Evolutionary conservation across 2,329 filamentous ascomycete species (phyloP).

Genomic region (Ophiocordyceps robertsii): DNA sequence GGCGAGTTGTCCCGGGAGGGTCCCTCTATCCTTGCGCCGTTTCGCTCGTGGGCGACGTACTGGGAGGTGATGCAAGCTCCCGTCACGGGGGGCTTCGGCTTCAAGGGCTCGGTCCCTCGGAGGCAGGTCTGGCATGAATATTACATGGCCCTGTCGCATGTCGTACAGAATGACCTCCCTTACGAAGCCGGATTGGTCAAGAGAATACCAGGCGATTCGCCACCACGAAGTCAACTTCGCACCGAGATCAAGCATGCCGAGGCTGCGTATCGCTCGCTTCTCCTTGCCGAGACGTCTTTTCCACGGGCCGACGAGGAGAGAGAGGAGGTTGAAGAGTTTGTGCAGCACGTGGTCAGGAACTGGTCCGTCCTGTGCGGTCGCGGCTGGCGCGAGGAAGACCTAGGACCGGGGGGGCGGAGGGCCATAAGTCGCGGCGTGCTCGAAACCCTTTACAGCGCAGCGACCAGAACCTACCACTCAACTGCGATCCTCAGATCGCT

Average conservation of each 20-base stretch:
- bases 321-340: slow-evolving; percentile 68
- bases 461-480: slow-evolving; percentile 91
- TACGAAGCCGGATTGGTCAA: slow-evolving; percentile 38
- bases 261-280: slow-evolving; percentile 60
- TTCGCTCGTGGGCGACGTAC: slow-evolving; percentile 57
- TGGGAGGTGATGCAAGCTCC: slow-evolving; percentile 41
- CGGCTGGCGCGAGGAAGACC: slow-evolving; percentile 66
- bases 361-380: slow-evolving; percentile 74
- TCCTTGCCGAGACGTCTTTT: slow-evolving; percentile 70
- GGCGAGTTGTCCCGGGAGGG: slow-evolving; percentile 37
- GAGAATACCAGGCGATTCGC: slow-evolving; percentile 29
- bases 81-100: slow-evolving; percentile 40
- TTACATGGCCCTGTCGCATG: slow-evolving; percentile 64
- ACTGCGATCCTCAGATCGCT: slow-evolving; percentile 75
- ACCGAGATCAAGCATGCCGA: slow-evolving; percentile 72
- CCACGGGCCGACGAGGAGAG: slow-evolving; percentile 72
- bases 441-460: slow-evolving; percentile 79
- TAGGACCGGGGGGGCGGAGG: slow-evolving; percentile 70
- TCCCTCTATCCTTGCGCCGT: slow-evolving; percentile 38
- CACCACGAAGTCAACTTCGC: slow-evolving; percentile 49
- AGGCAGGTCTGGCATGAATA: slow-evolving; percentile 74
- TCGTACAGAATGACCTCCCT: slow-evolving; percentile 53
- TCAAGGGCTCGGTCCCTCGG: slow-evolving; percentile 44
- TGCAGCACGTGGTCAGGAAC: slow-evolving; percentile 66
- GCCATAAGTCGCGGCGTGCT: slow-evolving; percentile 63